Evolutionary conservation across 2,329 filamentous ascomycete genomes (phyloP), one percentile per base, ranked within the genome.

Genomic region (Diaporthe caulivora): DNA sequence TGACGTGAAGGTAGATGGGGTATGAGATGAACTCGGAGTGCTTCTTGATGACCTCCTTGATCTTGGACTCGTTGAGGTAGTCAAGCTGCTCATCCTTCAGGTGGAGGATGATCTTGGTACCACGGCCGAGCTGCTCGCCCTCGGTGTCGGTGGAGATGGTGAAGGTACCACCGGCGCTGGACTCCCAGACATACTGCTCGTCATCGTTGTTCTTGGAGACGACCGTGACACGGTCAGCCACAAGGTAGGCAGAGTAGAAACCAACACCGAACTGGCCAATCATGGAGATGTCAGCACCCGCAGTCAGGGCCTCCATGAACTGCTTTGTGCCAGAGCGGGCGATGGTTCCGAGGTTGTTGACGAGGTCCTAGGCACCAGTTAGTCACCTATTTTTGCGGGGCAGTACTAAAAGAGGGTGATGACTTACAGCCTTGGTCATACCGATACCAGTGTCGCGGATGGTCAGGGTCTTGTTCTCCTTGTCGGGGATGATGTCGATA

Each of bases 41-140:
- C 94, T 99, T 99, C 95, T 98, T 98, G 91, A 99, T 95, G 79
- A 99, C 96, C 91, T 99, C 97, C 94, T 99, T 99, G 91, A 99
- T 93, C 91, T 96, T 97, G 90, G 91, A 91, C 93, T 99, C 97
- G 87, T 98, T 97, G 79, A 98, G 90, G 92, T 98, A 99, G 86
- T 98, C 97, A 78, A 89, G 90, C 91, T 99, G 97, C 92, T 99
- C 97, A 81, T 99, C 97, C 94, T 99, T 99, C 83, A 99, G 91
- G 91, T 98, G 94, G 76, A 99, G 95, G 86, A 98, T 92, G 85
- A 99, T 97, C 92, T 97, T 95, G 86, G 95, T 97, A 85, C 97
- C 97, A 81, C 97, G 96, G 84, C 95, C 95, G 78, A 99, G 90
- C 78, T 89, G 92, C 89, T 96, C 93, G 79, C 95, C 94, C 83